Percentiles rank a stretch among this genome's conserved stretches.
Evolutionary conservation across 345 rosid species (phyloP).

Genomic region (Dovyalis caffra): DNA sequence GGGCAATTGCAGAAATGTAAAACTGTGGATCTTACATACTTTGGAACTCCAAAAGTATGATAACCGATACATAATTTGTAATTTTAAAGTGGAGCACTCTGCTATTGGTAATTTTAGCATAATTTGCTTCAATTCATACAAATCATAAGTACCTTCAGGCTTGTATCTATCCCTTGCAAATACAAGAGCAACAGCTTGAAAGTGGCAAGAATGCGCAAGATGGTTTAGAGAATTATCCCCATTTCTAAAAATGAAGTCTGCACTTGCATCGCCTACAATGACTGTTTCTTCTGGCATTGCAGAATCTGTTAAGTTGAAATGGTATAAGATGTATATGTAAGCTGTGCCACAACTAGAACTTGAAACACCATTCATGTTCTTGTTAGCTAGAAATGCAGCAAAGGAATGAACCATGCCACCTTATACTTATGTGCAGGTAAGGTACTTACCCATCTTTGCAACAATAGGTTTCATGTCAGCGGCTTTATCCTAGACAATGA

Average conservation of each 20-base stretch:
- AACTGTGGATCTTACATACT: neutral
- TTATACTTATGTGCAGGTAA: neutral
- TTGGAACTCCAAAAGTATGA: neutral
- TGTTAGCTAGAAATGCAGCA: neutral
- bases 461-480: slow-evolving; percentile 32
- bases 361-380: neutral
- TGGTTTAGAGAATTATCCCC: slow-evolving; percentile 1
- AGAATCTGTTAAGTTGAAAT: slow-evolving; percentile 24
- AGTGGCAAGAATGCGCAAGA: neutral
- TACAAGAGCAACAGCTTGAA: slow-evolving; percentile 45
- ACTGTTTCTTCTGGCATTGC: slow-evolving; percentile 39
- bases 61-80: too few species aligned
- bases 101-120: neutral
- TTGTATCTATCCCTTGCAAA: slow-evolving; percentile 38
- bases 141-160: slow-evolving; percentile 23
- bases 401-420: neutral
- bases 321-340: neutral
- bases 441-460: slow-evolving; percentile 36
- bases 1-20: neutral
- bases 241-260: slow-evolving; percentile 25
- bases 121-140: neutral
- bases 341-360: neutral
- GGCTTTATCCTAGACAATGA: slow-evolving; percentile 28
- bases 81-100: neutral
- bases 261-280: slow-evolving; percentile 42